These are phyloP conservation scores for Fusarium zealandicum DNA, from an alignment of 2,329 filamentous ascomycete species.

Conservation along the genomic window DNA sequence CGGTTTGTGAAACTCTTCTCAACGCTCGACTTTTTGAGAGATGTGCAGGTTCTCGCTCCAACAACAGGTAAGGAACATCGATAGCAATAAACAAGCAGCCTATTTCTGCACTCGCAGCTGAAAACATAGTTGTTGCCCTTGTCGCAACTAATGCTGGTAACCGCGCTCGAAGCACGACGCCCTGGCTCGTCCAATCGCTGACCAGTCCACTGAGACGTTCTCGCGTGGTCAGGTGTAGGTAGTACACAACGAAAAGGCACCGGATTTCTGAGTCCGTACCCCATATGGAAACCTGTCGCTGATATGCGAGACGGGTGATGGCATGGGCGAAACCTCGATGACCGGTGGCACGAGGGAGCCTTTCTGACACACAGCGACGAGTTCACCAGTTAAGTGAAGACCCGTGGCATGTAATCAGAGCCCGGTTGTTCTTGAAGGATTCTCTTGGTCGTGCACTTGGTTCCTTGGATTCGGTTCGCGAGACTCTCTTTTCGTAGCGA, in stretches of 20 bases:
- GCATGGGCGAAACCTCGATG: conserved; percentile 32
- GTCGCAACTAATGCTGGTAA: background rate
- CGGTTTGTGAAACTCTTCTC: background rate
- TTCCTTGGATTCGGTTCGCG: background rate
- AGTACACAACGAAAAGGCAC: conserved; percentile 1
- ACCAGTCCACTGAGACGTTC: conserved; percentile 4
- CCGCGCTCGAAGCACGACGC: background rate
- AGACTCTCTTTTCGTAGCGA: background rate
- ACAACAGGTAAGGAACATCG: too few species aligned
- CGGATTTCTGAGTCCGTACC: conserved; percentile 1
- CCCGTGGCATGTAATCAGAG: background rate
- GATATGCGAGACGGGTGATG: conserved; percentile 32
- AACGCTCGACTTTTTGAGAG: background rate
- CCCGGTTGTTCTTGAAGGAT: background rate
- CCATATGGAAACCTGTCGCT: conserved; percentile 1
- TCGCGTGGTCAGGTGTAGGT: conserved; percentile 3
- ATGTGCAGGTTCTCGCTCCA: background rate
- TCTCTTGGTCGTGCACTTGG: background rate
- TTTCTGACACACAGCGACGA: conserved; percentile 9
- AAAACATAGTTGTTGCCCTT: too few species aligned
- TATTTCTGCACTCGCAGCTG: conserved; percentile 3
- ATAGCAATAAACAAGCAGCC: too few species aligned
- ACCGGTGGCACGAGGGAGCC: conserved; percentile 12
- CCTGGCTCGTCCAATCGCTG: conserved; percentile 3
- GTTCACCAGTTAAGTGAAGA: background rate